phyloP scores from a whole-genome alignment of 2,329 filamentous ascomycete genomes.

The Leptographium wingfieldii region DNA sequence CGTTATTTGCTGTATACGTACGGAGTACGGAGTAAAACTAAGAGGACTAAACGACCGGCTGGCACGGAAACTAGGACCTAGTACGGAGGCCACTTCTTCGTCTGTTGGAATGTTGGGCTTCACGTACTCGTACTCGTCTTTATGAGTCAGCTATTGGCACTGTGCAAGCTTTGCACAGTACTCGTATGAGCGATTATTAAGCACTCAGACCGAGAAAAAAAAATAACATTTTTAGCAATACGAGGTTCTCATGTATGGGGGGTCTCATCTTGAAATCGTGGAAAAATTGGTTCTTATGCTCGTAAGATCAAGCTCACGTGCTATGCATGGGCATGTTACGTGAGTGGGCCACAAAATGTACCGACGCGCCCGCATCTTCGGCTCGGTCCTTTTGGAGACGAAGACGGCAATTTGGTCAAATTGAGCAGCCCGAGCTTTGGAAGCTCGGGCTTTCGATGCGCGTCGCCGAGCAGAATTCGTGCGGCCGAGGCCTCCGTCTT shows the following conservation, averaged over 20 bases:
- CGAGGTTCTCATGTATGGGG: not conserved
- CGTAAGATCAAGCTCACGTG: not conserved
- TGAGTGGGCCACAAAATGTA: slow-evolving; percentile 12
- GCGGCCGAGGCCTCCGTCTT: not conserved
- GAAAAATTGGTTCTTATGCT: not conserved
- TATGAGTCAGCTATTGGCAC: not conserved
- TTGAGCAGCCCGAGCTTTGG: not conserved
- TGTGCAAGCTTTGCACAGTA: not conserved
- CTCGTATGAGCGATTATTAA: not conserved
- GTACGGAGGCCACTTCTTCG: no score
- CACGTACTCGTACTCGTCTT: no score
- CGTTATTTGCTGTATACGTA: not conserved
- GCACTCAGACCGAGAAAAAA: no score
- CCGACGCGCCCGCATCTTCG: slow-evolving; percentile 15
- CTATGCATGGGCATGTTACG: not conserved
- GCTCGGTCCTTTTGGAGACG: slow-evolving; percentile 4
- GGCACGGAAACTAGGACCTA: no score
- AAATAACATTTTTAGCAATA: not conserved
- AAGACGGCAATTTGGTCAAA: slow-evolving; percentile 2
- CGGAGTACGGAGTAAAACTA: no score
- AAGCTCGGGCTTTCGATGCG: not conserved
- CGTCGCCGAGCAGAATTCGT: not conserved
- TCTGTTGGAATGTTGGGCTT: no score
- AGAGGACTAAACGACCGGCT: no score
- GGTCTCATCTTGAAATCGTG: not conserved